Conservation (phyloP, 495 filamentous ascomycete species). For the Choiromyces venosus region DNA sequence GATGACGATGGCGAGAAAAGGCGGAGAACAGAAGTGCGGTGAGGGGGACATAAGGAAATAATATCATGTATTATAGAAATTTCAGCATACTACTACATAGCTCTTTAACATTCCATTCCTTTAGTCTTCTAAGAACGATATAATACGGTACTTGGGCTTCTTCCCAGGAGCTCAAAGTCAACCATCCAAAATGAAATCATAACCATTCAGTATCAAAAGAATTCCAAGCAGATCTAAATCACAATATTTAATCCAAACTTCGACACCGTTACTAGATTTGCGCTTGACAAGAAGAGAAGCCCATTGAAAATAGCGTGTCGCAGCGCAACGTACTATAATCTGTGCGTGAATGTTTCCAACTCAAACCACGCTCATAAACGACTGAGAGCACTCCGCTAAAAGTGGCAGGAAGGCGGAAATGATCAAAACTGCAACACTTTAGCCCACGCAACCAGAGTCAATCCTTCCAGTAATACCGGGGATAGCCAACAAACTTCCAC, state of each 20-base stretch:
- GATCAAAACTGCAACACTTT: not conserved
- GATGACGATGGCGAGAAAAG: slow-evolving; percentile 32
- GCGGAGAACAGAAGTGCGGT: slow-evolving; percentile 24
- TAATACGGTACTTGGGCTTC: not conserved
- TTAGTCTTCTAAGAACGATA: not conserved
- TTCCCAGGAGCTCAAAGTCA: not conserved
- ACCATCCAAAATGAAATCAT: too few species aligned
- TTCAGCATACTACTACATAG: not conserved
- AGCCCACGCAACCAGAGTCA: too few species aligned
- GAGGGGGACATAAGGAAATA: slow-evolving; percentile 4
- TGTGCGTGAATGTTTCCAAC: not conserved
- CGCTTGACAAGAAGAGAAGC: not conserved
- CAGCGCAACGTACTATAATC: not conserved
- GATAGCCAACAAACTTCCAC: too few species aligned
- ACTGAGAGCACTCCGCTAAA: not conserved
- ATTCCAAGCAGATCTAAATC: not conserved
- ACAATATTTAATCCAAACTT: not conserved
- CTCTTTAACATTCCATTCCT: not conserved
- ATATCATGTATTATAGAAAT: not conserved
- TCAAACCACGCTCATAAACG: not conserved
- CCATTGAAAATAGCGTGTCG: not conserved
- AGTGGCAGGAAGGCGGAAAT: not conserved
- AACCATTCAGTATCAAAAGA: too few species aligned
- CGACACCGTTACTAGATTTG: not conserved
- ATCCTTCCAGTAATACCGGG: too few species aligned